A percentile compares a stretch with the other conserved stretches of the same genome.
Conservation (phyloP, 257 asterid species). For the Echites panduratus region DNA sequence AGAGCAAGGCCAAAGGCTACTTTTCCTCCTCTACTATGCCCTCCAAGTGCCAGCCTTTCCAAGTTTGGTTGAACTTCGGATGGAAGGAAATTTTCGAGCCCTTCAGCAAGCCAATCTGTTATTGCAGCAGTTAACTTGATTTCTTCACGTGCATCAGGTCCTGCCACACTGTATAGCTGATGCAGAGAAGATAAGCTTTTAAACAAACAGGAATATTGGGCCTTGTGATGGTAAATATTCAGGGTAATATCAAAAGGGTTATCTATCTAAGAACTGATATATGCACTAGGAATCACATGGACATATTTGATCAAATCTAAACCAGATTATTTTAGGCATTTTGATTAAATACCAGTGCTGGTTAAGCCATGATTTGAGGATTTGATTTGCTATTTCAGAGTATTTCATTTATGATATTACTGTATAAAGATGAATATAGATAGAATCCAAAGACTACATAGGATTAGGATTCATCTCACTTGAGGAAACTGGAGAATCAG, state of each 20-base stretch:
- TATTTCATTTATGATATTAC: no score
- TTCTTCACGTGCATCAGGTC: conserved; percentile 63
- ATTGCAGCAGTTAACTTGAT: conserved; percentile 49
- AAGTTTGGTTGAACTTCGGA: conserved; percentile 49
- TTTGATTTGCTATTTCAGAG: no score
- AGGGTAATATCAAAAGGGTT: no score
- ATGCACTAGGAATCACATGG: no score
- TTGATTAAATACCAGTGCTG: background rate
- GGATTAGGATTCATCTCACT: no score
- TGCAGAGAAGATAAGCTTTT: conserved; percentile 13
- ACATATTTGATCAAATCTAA: no score
- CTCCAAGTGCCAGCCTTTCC: conserved; percentile 51
- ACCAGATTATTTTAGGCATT: no score
- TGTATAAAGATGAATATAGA: no score
- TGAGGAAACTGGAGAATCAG: no score
- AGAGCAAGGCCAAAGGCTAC: conserved; percentile 66
- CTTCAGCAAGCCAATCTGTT: conserved; percentile 56
- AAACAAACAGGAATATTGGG: background rate
- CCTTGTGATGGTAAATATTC: no score
- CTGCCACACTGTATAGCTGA: conserved; percentile 59
- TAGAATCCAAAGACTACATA: no score
- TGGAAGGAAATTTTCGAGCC: conserved; percentile 50
- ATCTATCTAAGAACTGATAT: no score
- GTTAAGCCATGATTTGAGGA: background rate
- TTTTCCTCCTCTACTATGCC: conserved; percentile 92